Percentiles rank a stretch among this genome's conserved stretches.
phyloP scores from a whole-genome alignment of 768 basidiomycete genomes.

The Phylloporus rhodoxanthus region DNA sequence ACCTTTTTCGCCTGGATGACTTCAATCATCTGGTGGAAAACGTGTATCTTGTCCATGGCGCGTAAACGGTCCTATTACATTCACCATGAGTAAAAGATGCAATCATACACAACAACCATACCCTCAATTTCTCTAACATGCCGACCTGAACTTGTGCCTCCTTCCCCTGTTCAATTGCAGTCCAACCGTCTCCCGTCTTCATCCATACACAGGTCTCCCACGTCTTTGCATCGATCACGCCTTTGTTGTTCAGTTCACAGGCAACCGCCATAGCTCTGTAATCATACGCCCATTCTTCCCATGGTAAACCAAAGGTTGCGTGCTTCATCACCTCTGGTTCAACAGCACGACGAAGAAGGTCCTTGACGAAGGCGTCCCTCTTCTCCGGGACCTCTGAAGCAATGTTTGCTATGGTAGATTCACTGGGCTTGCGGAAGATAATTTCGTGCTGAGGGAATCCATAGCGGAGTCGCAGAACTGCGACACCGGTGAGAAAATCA shows the following conservation, averaged over 20 bases:
- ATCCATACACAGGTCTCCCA: constrained; percentile 33
- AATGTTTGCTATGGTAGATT: constrained; percentile 22
- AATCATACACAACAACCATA: constrained; percentile 1
- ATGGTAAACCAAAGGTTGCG: constrained; percentile 23
- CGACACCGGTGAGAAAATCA: constrained; percentile 17
- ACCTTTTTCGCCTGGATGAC: constrained; percentile 30
- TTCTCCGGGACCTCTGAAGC: constrained; percentile 22
- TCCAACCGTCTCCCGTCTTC: constrained; percentile 25
- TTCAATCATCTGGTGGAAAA: constrained; percentile 31
- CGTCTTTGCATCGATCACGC: constrained; percentile 15
- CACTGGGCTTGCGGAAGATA: constrained; percentile 28
- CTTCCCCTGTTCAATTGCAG: constrained; percentile 25
- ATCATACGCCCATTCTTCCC: constrained; percentile 32
- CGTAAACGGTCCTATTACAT: constrained; percentile 19
- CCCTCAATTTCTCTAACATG: constrained; percentile 29
- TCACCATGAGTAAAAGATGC: not conserved
- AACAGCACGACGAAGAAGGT: constrained; percentile 24
- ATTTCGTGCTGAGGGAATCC: constrained; percentile 27
- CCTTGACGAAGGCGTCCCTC: constrained; percentile 21
- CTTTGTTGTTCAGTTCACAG: constrained; percentile 16
- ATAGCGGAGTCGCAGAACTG: constrained; percentile 20
- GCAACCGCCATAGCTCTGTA: constrained; percentile 27
- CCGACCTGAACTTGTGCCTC: constrained; percentile 18
- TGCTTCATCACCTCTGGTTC: constrained; percentile 28
- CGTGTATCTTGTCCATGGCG: constrained; percentile 28